phyloP scores from a whole-genome alignment of 192 early-diverging fungal genomes.

The Coemansia sp. region DNA sequence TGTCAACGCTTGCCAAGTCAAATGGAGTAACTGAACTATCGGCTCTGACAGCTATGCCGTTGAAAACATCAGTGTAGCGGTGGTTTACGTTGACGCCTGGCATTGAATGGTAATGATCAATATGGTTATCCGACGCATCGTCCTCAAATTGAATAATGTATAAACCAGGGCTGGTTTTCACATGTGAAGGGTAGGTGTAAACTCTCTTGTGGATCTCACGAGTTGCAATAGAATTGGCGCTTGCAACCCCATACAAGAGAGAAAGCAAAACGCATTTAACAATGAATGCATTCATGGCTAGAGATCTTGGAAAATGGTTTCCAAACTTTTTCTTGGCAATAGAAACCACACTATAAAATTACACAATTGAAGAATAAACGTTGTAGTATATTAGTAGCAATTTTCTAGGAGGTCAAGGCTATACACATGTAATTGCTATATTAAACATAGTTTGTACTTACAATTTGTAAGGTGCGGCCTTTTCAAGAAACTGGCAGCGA shows the following conservation, averaged over 20 bases:
- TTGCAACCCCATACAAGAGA: neutral
- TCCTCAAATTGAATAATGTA: slow-evolving; percentile 42
- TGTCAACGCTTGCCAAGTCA: slow-evolving; percentile 24
- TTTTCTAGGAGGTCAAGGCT: too few species aligned
- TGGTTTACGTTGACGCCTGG: slow-evolving; percentile 12
- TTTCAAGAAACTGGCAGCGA: too few species aligned
- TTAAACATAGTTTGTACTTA: neutral
- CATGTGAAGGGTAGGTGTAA: slow-evolving; percentile 16
- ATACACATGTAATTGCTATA: too few species aligned
- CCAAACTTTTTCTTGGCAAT: too few species aligned
- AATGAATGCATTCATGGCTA: neutral
- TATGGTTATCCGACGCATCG: slow-evolving; percentile 2
- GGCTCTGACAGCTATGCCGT: slow-evolving; percentile 22
- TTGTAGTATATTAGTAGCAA: too few species aligned
- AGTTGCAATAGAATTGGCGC: neutral
- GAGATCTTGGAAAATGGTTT: too few species aligned
- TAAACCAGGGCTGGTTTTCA: slow-evolving; percentile 12
- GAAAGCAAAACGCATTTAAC: neutral
- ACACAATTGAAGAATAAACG: too few species aligned
- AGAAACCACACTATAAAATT: too few species aligned
- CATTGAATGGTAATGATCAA: slow-evolving; percentile 14
- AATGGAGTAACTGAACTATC: neutral
- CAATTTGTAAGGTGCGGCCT: neutral
- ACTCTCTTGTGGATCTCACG: slow-evolving; percentile 13
- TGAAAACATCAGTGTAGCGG: slow-evolving; percentile 19